Conservation (phyloP, 1,284 basidiomycete genomes). For the Exobasidium cylindrosporum region DNA sequence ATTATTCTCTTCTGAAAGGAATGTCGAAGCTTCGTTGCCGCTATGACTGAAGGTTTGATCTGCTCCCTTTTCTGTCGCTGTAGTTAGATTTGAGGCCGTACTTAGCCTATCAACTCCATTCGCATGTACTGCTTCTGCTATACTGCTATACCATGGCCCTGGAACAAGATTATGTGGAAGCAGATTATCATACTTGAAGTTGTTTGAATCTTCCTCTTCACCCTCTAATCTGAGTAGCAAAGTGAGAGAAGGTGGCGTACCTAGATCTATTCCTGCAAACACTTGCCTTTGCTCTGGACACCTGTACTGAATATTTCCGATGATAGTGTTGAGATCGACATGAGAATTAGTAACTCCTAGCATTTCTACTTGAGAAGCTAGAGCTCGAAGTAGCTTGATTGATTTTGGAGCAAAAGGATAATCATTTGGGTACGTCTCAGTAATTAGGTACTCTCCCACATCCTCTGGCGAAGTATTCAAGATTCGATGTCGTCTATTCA, state of each 20-base stretch:
- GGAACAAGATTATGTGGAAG: constrained; percentile 1
- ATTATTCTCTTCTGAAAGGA: neutral
- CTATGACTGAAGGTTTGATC: neutral
- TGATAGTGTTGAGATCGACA: neutral
- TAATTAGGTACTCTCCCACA: constrained; percentile 10
- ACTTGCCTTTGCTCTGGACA: neutral
- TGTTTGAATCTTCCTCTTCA: neutral
- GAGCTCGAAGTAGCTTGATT: neutral
- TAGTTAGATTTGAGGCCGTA: neutral
- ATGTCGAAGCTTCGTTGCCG: neutral
- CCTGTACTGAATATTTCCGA: neutral
- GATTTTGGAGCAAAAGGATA: neutral
- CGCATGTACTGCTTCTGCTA: constrained; percentile 1
- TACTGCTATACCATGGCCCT: constrained; percentile 4
- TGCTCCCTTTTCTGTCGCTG: neutral
- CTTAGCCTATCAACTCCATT: neutral
- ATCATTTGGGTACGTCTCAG: neutral
- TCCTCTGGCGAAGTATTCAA: constrained; percentile 9
- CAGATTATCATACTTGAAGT: constrained; percentile 16
- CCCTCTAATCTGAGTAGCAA: constrained; percentile 1
- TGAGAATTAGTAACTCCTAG: neutral
- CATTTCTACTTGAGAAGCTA: constrained; percentile 6
- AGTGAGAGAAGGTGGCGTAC: neutral
- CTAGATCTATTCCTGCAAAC: neutral
- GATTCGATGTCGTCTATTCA: constrained; percentile 11